These are phyloP conservation scores for Chiua virens DNA, from an alignment of 768 basidiomycete genomes.

Conservation along the genomic window DNA sequence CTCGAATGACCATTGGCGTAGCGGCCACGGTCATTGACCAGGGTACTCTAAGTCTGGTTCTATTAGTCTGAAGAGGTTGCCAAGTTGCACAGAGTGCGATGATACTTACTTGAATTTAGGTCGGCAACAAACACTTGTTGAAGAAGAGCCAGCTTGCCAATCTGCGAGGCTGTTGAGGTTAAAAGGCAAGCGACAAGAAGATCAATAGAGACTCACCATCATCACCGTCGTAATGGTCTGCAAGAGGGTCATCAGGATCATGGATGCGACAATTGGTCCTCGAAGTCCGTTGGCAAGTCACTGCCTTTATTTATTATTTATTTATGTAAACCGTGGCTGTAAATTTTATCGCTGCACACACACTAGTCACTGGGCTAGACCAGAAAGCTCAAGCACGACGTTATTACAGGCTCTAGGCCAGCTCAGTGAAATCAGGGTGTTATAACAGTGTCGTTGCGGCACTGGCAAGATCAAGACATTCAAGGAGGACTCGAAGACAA, in stretches of 20 bases:
- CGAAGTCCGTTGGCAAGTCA: conserved; percentile 41
- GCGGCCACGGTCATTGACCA: conserved; percentile 54
- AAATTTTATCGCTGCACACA: too few relatives aligned
- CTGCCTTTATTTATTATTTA: too few relatives aligned
- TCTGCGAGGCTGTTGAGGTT: conserved; percentile 44
- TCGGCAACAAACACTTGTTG: conserved; percentile 3
- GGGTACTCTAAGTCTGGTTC: conserved; percentile 38
- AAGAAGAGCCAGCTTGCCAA: conserved; percentile 28
- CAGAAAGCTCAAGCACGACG: too few relatives aligned
- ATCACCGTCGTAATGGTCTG: conserved; percentile 41
- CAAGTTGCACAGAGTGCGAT: conserved; percentile 21
- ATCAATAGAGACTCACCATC: conserved; percentile 31
- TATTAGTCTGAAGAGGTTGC: conserved; percentile 7
- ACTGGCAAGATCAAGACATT: too few relatives aligned
- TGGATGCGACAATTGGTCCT: conserved; percentile 38
- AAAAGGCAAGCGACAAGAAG: neutral
- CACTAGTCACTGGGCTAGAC: too few relatives aligned
- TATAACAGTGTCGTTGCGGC: too few relatives aligned
- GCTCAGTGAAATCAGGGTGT: too few relatives aligned
- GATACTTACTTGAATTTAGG: conserved; percentile 33
- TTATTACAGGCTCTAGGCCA: too few relatives aligned
- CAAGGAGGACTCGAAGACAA: too few relatives aligned
- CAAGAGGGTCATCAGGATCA: conserved; percentile 40
- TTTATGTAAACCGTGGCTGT: too few relatives aligned
- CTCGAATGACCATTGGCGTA: conserved; percentile 38